Percentiles rank a stretch among this genome's conserved stretches.
Conservation (phyloP, 805 yeast species). For the Nakazawaea wyomingensis region DNA sequence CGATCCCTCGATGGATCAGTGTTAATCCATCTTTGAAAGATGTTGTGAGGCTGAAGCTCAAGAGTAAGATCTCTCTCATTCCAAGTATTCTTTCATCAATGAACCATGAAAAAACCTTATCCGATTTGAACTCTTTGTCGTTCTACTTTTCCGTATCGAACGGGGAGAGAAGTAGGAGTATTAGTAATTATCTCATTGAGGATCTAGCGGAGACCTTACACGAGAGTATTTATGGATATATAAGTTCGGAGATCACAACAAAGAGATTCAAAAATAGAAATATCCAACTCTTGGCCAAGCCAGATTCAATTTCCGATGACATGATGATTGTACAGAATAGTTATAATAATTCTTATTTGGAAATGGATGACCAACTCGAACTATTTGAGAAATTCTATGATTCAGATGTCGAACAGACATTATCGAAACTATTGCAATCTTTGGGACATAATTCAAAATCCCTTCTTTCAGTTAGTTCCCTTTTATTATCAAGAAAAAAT, state of each 20-base stretch:
- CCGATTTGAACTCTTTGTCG: constrained; percentile 4
- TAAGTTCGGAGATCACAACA: constrained; percentile 4
- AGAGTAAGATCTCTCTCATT: constrained; percentile 15
- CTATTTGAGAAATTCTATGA: constrained; percentile 20
- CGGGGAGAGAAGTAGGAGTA: no score
- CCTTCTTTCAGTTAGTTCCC: not conserved
- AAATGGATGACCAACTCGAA: constrained; percentile 3
- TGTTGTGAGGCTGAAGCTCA: constrained; percentile 11
- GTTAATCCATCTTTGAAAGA: constrained; percentile 10
- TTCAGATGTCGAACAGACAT: constrained; percentile 17
- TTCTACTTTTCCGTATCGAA: constrained; percentile 3
- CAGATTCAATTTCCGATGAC: constrained; percentile 18
- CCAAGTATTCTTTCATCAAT: constrained; percentile 21
- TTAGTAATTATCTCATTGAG: not conserved
- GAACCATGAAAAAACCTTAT: constrained; percentile 19
- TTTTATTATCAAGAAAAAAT: not conserved
- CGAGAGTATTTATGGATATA: not conserved
- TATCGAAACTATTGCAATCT: constrained; percentile 13
- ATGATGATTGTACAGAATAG: constrained; percentile 18
- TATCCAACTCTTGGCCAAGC: not conserved
- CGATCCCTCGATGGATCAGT: not conserved
- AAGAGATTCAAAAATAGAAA: constrained; percentile 8
- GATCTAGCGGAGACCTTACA: not conserved
- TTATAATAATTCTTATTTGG: constrained; percentile 14
- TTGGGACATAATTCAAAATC: not conserved